Conservation (phyloP, 208 protist genomes). For the Phytomonas sp. region DNA sequence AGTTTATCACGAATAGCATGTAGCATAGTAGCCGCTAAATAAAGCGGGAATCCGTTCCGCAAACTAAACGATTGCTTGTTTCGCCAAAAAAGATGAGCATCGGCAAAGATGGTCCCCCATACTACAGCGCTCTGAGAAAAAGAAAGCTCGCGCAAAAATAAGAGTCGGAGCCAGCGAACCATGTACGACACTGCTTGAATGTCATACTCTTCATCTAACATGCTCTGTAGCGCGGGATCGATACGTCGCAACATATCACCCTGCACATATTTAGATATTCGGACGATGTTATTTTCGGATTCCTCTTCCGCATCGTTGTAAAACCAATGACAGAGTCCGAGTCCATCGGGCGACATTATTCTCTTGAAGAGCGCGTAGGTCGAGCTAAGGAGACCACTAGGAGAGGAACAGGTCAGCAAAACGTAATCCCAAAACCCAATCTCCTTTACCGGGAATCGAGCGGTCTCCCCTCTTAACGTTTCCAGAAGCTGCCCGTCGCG, state of each 20-base stretch:
- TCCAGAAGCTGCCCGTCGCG: constrained; percentile 24
- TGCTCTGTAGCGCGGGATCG: constrained; percentile 42
- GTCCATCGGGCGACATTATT: constrained; percentile 9
- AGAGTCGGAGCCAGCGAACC: constrained; percentile 82
- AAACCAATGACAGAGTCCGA: constrained; percentile 28
- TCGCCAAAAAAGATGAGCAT: constrained; percentile 20
- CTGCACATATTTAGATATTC: constrained; percentile 45
- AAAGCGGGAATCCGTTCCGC: neutral
- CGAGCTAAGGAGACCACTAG: neutral
- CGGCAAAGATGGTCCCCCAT: constrained; percentile 78
- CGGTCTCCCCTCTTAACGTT: constrained; percentile 7
- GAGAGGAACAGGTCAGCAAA: constrained; percentile 2
- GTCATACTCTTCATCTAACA: constrained; percentile 54
- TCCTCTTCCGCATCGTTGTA: constrained; percentile 27
- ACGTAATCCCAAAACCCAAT: neutral
- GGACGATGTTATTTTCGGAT: constrained; percentile 27
- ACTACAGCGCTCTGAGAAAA: constrained; percentile 44
- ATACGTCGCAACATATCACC: constrained; percentile 33
- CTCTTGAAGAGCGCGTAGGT: neutral
- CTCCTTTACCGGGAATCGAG: neutral
- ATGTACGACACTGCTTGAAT: constrained; percentile 77
- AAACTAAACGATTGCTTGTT: neutral
- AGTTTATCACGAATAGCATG: neutral
- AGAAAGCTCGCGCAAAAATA: constrained; percentile 84
- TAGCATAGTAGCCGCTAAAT: neutral